Evolutionary conservation across 805 yeast species (phyloP), one percentile per base, ranked within the genome.

Genomic region (Lachancea nothofagi): DNA sequence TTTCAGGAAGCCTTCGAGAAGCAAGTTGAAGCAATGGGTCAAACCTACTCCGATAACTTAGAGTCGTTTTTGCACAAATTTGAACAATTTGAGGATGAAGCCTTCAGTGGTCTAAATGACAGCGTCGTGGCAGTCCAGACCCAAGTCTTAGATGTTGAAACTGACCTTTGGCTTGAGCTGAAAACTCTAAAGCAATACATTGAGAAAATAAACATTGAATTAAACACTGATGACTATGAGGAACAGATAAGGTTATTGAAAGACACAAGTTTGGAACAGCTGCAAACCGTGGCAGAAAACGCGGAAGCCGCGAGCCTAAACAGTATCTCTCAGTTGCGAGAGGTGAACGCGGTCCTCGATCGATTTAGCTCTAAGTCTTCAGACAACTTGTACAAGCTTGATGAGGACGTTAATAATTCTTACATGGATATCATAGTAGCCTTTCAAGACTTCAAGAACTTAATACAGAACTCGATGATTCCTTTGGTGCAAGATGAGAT

Each of bases 161-260:
- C 29, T 10, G 40, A 36, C 18, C 13, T 36, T 4, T 36, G 28
- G 34, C 24, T 20, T 15, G 40, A 29, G 17, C 12, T 36, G 14
- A 22, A 14, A 14, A 23, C 5, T n/a, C 21, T 43, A 12, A 36
- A 22, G 19, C 17, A 26, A 20, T 18, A 22, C n/a, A 26, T 49
- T n/a, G 44, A 44, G 6, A 40, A 40, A 27, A 23, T 45, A 10
- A 51, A 66, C 24, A 45, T 31, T 14, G 48, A 40, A 17, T 47
- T 65, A 14, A 38, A 41, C 5, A 29, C 29, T 2, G 48, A 50
- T 29, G 65, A 62, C 7, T 57, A 56, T 7, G 47, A 55, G 17
- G 47, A 45, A 17, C 51, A 48, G 33, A 43, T 39, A 36, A 32
- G 42, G 21, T n/a, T 27, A 17, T 7, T 38, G 13, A 42, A 42